phyloP scores from a whole-genome alignment of 75 land plant species.

The Selaginella tamariscina region DNA sequence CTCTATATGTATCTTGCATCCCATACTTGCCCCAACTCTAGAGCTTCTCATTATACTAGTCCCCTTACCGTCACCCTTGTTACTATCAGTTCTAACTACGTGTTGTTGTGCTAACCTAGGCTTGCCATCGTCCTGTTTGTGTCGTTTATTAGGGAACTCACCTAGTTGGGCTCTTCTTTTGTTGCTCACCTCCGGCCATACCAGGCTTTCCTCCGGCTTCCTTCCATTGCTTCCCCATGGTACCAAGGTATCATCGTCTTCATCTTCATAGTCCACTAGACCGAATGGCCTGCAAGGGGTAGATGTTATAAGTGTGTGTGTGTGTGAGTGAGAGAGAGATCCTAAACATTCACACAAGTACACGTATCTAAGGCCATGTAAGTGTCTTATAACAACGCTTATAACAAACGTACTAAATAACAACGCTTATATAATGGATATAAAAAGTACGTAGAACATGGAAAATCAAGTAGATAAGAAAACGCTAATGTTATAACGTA shows the following conservation, averaged over 20 bases:
- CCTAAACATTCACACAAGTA: conserved; percentile 15
- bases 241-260: conserved; percentile 56
- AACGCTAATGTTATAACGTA: not conserved
- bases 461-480: not conserved
- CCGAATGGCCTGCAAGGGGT: conserved; percentile 34
- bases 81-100: not conserved
- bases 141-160: not conserved
- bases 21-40: not conserved
- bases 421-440: too few relatives aligned
- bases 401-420: too few relatives aligned
- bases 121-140: not conserved
- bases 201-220: too few relatives aligned
- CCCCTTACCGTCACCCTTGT: too few relatives aligned
- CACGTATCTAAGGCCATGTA: not conserved
- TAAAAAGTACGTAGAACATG: not conserved
- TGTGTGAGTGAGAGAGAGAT: not conserved
- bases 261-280: conserved; percentile 84
- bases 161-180: not conserved
- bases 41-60: not conserved
- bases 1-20: not conserved
- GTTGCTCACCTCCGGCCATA: too few relatives aligned
- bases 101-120: not conserved
- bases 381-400: not conserved
- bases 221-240: conserved; percentile 11
- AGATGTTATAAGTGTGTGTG: not conserved